phyloP scores from a whole-genome alignment of 1,139 yeast genomes.

The Meyerozyma sp. region DNA sequence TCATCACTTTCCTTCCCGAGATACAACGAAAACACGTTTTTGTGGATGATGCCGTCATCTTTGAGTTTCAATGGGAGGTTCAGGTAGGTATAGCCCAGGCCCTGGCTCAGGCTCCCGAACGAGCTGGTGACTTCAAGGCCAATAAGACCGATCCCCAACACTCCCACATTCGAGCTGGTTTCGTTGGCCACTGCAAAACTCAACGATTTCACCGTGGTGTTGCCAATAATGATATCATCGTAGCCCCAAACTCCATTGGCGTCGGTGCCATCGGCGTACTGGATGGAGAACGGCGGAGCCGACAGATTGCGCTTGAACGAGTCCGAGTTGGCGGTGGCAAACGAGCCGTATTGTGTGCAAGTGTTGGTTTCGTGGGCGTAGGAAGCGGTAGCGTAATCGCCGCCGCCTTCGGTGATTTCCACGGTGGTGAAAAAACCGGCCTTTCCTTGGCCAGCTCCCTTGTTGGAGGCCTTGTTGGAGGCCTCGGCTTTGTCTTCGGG shows the following conservation, averaged over 20 bases:
- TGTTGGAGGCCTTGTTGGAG: neutral
- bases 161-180: slow-evolving; percentile 39
- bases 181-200: slow-evolving; percentile 48
- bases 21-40: slow-evolving; percentile 50
- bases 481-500: neutral
- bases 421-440: slow-evolving; percentile 1
- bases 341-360: slow-evolving; percentile 37
- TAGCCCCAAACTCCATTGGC: slow-evolving; percentile 59
- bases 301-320: slow-evolving; percentile 28
- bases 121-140: slow-evolving; percentile 40
- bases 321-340: slow-evolving; percentile 28
- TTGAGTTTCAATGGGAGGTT: slow-evolving; percentile 56
- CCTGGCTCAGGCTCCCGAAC: slow-evolving; percentile 6
- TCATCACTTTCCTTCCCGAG: slow-evolving; percentile 34
- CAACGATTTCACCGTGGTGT: slow-evolving; percentile 35
- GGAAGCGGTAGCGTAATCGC: slow-evolving; percentile 6
- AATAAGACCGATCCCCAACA: slow-evolving; percentile 52
- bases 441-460: neutral
- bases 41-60: slow-evolving; percentile 42
- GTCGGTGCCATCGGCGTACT: slow-evolving; percentile 58
- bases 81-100: slow-evolving; percentile 23
- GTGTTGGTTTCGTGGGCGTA: slow-evolving; percentile 11
- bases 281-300: slow-evolving; percentile 34
- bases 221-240: slow-evolving; percentile 38
- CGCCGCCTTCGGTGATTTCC: slow-evolving; percentile 4